Conservation (phyloP, 257 asterid genomes). For the Jacaranda mimosifolia region DNA sequence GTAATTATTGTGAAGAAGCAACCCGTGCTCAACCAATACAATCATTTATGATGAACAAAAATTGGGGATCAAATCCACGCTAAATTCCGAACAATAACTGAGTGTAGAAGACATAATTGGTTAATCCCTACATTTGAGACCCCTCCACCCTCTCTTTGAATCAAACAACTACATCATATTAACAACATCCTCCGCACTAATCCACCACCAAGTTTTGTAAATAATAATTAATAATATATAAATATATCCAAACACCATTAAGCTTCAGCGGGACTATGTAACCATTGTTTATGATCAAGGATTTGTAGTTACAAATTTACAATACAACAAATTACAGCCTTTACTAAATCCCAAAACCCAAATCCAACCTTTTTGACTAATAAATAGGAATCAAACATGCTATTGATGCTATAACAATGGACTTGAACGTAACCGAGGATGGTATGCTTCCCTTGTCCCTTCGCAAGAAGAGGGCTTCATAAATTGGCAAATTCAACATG, state of each 20-base stretch:
- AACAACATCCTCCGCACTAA: too few species aligned
- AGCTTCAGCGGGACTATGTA: not conserved
- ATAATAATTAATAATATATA: too few species aligned
- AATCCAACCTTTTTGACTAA: not conserved
- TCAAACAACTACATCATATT: too few species aligned
- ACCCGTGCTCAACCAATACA: too few species aligned
- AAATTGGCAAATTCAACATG: constrained; percentile 43
- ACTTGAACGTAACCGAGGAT: constrained; percentile 40
- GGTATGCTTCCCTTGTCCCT: constrained; percentile 47
- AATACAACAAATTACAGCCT: not conserved
- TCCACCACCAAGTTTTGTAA: too few species aligned
- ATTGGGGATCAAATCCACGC: too few species aligned
- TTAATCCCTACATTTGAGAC: too few species aligned
- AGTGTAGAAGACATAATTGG: too few species aligned
- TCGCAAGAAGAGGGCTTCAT: constrained; percentile 47
- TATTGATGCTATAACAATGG: constrained; percentile 42
- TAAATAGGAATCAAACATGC: constrained; percentile 29
- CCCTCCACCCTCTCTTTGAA: too few species aligned
- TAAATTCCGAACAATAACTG: too few species aligned
- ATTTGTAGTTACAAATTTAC: not conserved
- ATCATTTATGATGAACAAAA: too few species aligned
- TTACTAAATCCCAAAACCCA: not conserved
- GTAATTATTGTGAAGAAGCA: too few species aligned
- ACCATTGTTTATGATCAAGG: not conserved
- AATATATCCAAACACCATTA: not conserved